Evolutionary conservation across 169 alveolate genomes (phyloP), one percentile per base, ranked within the genome.

Genomic region (Cryptosporidium ubiquitum): DNA sequence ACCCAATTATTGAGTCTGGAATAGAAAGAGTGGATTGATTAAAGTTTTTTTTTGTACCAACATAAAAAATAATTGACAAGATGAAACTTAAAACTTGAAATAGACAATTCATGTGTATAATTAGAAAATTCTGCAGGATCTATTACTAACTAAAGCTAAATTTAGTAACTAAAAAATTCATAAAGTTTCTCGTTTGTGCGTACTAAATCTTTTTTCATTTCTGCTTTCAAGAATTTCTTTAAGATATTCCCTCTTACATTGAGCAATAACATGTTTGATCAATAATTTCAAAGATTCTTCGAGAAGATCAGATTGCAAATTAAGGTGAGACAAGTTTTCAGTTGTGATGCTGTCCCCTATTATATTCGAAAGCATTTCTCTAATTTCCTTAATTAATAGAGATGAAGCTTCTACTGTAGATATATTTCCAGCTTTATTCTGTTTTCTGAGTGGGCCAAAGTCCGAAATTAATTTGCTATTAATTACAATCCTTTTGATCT

Each of bases 361-460:
- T n/a, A 16, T 9, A 6, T 12, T 16, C 5, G 52, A n/a, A 12
- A 64, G 49, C 14, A 51, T 6, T n/a, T 51, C 40, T 12, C 31
- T 51, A 10, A 74, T n/a, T 0, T 74, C 71, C 29, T 23, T 79
- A 31, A 79, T 37, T 10, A 79, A 61, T 33, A 79, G 69, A 35
- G 89, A 60, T 20, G 75, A 75, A 40, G 89, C 61, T 23, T 79
- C 89, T 16, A 79, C 55, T 18, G 89, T 79, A n/a, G 75, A 79
- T 23, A 79, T 64, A 64, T 79, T 79, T 18, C 89, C 60, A 7
- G n/a, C 68, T 64, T 79, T 79, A 14, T 58, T 79, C 49, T 79
- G 89, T 31, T 79, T 58, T 37, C 89, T 58, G 35, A 79, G 69
- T 12, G 89, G 89, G 3, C 89, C 89, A 79, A 79, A 79, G 44